phyloP scores from a whole-genome alignment of 169 alveolate species.

The Theileria equi region DNA sequence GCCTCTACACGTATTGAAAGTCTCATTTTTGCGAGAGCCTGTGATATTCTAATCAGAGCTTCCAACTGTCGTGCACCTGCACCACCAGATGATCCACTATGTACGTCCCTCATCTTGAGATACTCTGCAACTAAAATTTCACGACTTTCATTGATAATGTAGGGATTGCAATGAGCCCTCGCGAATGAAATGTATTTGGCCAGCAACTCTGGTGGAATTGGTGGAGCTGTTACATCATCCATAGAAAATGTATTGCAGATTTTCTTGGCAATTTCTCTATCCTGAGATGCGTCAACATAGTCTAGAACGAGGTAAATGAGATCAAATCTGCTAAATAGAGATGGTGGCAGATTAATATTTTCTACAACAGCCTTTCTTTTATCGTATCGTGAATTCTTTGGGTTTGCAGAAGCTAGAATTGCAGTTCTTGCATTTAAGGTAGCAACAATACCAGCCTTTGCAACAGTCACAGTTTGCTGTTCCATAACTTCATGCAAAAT shows the following conservation, averaged over 20 bases:
- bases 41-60: slow-evolving; percentile 90
- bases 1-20: slow-evolving; percentile 83
- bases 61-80: neutral
- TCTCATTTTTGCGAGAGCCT: slow-evolving; percentile 95
- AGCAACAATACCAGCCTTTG: slow-evolving; percentile 96
- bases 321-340: slow-evolving; percentile 93
- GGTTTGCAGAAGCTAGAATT: slow-evolving; percentile 97
- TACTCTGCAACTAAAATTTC: slow-evolving; percentile 84
- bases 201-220: slow-evolving; percentile 68
- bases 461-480: slow-evolving; percentile 98
- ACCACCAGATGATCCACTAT: slow-evolving; percentile 43
- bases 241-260: slow-evolving; percentile 49
- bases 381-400: slow-evolving; percentile 93
- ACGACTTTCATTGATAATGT: slow-evolving; percentile 85
- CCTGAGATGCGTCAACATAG: slow-evolving; percentile 81
- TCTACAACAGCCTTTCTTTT: slow-evolving; percentile 95
- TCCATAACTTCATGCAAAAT: slow-evolving; percentile 99
- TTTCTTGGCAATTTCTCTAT: slow-evolving; percentile 76
- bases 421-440: slow-evolving; percentile 95
- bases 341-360: slow-evolving; percentile 97
- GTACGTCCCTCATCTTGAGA: slow-evolving; percentile 55
- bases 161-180: slow-evolving; percentile 87
- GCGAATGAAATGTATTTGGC: slow-evolving; percentile 89
- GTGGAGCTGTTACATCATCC: slow-evolving; percentile 64
- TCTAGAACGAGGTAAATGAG: slow-evolving; percentile 89